Evolutionary conservation across 345 rosid genomes (phyloP).

Genomic region (Rhodomyrtus tomentosa): DNA sequence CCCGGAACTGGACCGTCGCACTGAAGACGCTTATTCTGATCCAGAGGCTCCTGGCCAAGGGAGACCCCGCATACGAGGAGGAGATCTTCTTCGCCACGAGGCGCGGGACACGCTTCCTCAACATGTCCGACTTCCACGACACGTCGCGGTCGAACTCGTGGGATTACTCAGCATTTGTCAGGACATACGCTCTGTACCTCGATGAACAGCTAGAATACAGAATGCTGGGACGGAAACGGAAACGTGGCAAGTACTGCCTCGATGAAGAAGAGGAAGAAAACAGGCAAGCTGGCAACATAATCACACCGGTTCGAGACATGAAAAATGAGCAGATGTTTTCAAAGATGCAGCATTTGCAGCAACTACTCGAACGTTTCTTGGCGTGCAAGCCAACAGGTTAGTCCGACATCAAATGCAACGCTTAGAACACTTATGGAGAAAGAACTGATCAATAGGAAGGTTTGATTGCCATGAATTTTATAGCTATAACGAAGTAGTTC

Average conservation of each 20-base stretch:
- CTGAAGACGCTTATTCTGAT: constrained; percentile 60
- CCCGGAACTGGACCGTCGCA: constrained; percentile 82
- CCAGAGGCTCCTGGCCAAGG: constrained; percentile 53
- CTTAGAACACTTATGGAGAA: not conserved
- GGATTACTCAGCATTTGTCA: constrained; percentile 82
- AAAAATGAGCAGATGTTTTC: constrained; percentile 43
- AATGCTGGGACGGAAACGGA: constrained; percentile 58
- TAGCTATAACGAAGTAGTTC: not conserved
- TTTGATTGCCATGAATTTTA: not conserved
- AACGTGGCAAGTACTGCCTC: constrained; percentile 23
- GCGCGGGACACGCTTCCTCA: constrained; percentile 68
- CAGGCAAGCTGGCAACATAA: constrained; percentile 5
- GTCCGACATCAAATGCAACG: not conserved
- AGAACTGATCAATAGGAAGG: not conserved
- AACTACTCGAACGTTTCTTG: constrained; percentile 66
- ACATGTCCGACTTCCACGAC: constrained; percentile 77
- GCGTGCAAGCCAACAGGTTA: constrained; percentile 90
- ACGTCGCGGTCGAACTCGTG: constrained; percentile 41
- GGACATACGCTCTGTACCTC: constrained; percentile 64
- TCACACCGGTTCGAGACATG: constrained; percentile 54
- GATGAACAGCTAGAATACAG: constrained; percentile 67
- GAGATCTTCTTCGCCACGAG: constrained; percentile 90
- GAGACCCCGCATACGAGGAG: constrained; percentile 68
- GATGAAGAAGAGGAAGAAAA: constrained; percentile 38
- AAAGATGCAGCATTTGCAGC: constrained; percentile 61